These are phyloP conservation scores for Lepidium aucheri DNA, from an alignment of 345 rosid genomes.

Conservation along the genomic window DNA sequence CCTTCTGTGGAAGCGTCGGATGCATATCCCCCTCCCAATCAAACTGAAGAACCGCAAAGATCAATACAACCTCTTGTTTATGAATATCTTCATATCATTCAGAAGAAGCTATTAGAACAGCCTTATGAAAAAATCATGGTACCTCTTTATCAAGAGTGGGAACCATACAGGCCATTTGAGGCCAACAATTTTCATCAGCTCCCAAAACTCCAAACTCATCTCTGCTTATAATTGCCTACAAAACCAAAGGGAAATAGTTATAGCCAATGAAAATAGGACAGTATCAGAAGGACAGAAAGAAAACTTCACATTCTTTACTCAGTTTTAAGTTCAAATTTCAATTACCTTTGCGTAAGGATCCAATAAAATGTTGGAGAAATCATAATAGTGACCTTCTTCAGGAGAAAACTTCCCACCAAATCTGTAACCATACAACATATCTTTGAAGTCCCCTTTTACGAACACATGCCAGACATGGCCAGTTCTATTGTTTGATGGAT, in stretches of 20 bases:
- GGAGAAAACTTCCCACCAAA: conserved; percentile 74
- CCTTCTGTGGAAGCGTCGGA: conserved; percentile 57
- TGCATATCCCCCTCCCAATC: conserved; percentile 99
- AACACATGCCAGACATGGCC: conserved; percentile 89
- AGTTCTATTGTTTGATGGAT: conserved; percentile 56
- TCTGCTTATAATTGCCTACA: conserved; percentile 76
- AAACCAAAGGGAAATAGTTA: conserved; percentile 8
- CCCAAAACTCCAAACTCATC: conserved; percentile 72
- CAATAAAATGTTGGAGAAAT: conserved; percentile 51
- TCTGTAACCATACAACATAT: conserved; percentile 69
- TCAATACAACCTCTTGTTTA: not conserved
- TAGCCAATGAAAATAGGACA: not conserved
- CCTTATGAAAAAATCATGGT: not conserved
- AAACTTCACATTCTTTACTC: not conserved
- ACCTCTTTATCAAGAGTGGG: conserved; percentile 67
- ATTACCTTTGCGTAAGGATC: conserved; percentile 93
- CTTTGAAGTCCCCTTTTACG: conserved; percentile 60
- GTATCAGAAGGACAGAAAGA: not conserved
- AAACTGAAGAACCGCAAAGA: conserved; percentile 43
- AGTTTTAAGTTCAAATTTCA: not conserved
- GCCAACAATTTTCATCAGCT: conserved; percentile 68
- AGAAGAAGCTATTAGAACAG: not conserved
- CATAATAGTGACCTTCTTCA: conserved; percentile 59
- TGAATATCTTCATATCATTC: not conserved
- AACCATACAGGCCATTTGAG: conserved; percentile 88